Evolutionary conservation across 2,329 filamentous ascomycete species (phyloP).

Genomic region (Fusarium temperatum): DNA sequence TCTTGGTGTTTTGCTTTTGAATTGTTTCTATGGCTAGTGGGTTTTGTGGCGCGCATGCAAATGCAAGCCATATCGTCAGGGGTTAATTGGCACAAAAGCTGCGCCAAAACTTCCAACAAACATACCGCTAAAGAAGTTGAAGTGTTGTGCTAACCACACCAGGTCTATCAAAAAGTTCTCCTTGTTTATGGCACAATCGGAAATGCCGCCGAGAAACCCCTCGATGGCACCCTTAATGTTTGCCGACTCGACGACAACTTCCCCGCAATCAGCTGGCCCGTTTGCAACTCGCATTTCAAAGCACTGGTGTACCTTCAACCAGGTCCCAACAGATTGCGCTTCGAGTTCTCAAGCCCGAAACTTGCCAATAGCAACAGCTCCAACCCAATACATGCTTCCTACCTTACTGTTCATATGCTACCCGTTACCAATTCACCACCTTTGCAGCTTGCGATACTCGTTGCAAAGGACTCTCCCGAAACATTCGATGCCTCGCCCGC

Average conservation of each 20-base stretch:
- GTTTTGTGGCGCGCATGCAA: slow-evolving; percentile 8
- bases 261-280: slow-evolving; percentile 85
- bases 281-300: slow-evolving; percentile 91
- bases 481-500: slow-evolving; percentile 86
- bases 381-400: slow-evolving; percentile 78
- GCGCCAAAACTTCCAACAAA: slow-evolving; percentile 9
- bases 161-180: slow-evolving; percentile 93
- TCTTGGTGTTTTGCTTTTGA: slow-evolving; percentile 37
- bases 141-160: slow-evolving; percentile 37
- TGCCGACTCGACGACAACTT: slow-evolving; percentile 87
- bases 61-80: slow-evolving; percentile 23
- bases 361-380: slow-evolving; percentile 73
- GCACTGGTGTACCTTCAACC: slow-evolving; percentile 89
- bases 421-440: slow-evolving; percentile 82
- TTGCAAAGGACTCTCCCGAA: slow-evolving; percentile 87
- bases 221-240: slow-evolving; percentile 84
- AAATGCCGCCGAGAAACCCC: slow-evolving; percentile 70
- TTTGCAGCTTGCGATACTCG: slow-evolving; percentile 85
- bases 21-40: slow-evolving; percentile 11
- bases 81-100: slow-evolving; percentile 12
- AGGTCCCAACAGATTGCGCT: slow-evolving; percentile 85
- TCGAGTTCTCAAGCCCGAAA: slow-evolving; percentile 89
- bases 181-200: slow-evolving; percentile 84
- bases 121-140: background rate
- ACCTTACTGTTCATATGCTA: slow-evolving; percentile 86